phyloP scores from a whole-genome alignment of 2,329 filamentous ascomycete genomes.

The Aspergillus floridensis region DNA sequence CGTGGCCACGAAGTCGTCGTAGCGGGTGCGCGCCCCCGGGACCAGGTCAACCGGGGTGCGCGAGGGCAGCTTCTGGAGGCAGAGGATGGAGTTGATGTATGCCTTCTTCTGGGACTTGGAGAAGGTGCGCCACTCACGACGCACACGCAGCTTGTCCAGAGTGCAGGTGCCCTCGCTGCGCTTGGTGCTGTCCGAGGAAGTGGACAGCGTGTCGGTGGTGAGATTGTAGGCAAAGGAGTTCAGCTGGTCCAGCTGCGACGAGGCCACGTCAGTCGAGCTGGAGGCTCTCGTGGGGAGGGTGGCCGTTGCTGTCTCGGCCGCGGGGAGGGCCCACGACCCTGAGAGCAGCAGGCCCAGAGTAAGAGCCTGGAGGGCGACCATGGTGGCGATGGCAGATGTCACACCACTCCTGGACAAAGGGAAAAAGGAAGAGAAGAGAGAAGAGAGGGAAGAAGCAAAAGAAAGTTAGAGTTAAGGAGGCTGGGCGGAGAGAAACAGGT shows the following conservation, averaged over 20 bases:
- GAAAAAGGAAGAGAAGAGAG: not conserved
- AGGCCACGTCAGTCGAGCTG: constrained; percentile 9
- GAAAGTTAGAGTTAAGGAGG: not conserved
- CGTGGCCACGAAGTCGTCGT: constrained; percentile 52
- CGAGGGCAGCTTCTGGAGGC: not conserved
- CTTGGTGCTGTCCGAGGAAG: not conserved
- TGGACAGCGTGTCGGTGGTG: constrained; percentile 8
- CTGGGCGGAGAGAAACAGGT: not conserved
- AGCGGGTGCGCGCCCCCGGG: constrained; percentile 28
- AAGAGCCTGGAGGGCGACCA: constrained; percentile 18
- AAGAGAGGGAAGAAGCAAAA: not conserved
- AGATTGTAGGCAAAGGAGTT: constrained; percentile 15
- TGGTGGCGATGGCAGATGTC: constrained; percentile 4
- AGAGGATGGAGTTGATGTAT: constrained; percentile 2
- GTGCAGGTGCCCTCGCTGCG: constrained; percentile 12
- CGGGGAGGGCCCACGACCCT: constrained; percentile 16
- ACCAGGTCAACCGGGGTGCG: not conserved
- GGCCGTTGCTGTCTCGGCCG: constrained; percentile 1
- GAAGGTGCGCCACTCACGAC: constrained; percentile 33
- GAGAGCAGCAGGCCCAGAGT: constrained; percentile 14
- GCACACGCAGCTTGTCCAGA: constrained; percentile 19
- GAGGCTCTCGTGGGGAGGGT: constrained; percentile 7
- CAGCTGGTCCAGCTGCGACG: constrained; percentile 17
- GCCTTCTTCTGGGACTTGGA: constrained; percentile 31
- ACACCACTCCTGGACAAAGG: not conserved